These are phyloP conservation scores for Pichia deserticola DNA, from an alignment of 805 yeast species.

Conservation along the genomic window DNA sequence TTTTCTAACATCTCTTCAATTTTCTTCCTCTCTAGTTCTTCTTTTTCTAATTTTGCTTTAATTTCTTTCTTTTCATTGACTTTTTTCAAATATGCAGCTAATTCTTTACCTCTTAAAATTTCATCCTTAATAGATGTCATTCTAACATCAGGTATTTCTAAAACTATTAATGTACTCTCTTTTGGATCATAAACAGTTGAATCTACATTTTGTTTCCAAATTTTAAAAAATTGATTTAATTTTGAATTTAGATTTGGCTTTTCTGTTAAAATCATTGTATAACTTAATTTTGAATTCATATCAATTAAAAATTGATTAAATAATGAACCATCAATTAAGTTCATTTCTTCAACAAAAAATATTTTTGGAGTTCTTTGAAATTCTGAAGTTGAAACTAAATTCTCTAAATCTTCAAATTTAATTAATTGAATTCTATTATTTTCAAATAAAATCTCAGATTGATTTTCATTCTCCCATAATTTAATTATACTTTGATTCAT, in stretches of 20 bases:
- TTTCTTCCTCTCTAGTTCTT: slow-evolving; percentile 18
- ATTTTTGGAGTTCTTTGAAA: slow-evolving; percentile 50
- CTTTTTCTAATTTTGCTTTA: slow-evolving; percentile 29
- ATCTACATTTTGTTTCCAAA: slow-evolving; percentile 15
- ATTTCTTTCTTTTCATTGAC: slow-evolving; percentile 39
- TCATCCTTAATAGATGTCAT: slow-evolving; percentile 41
- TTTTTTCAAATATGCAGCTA: slow-evolving; percentile 38
- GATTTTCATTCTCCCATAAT: slow-evolving; percentile 68
- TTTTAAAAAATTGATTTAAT: slow-evolving; percentile 2
- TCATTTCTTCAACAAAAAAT: slow-evolving; percentile 68
- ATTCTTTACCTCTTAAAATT: slow-evolving; percentile 41
- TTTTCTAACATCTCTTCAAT: slow-evolving; percentile 26
- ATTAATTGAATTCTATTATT: slow-evolving; percentile 46
- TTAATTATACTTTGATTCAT: slow-evolving; percentile 82
- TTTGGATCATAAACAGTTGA: slow-evolving; percentile 26
- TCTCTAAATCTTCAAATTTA: slow-evolving; percentile 47
- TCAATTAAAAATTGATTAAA: slow-evolving; percentile 44
- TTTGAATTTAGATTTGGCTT: slow-evolving; percentile 30
- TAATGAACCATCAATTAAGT: slow-evolving; percentile 55
- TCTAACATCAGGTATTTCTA: slow-evolving; percentile 30
- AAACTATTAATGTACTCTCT: slow-evolving; percentile 57
- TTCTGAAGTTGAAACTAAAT: slow-evolving; percentile 25
- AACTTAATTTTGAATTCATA: slow-evolving; percentile 56
- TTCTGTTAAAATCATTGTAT: slow-evolving; percentile 73
- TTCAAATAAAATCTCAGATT: slow-evolving; percentile 64